phyloP scores from a whole-genome alignment of 345 rosid species.

The Gossypium bickii region DNA sequence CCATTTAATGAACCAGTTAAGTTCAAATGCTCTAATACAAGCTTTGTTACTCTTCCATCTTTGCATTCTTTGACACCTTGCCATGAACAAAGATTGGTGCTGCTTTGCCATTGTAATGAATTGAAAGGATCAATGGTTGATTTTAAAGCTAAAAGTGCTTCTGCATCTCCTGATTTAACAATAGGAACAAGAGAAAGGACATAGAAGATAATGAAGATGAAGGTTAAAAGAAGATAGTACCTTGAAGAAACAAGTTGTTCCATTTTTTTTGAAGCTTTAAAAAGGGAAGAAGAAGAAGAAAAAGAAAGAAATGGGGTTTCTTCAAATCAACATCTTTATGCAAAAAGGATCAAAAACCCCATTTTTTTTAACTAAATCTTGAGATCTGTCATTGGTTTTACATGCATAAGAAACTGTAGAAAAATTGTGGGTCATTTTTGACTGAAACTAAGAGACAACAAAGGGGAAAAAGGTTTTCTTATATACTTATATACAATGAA shows the following conservation, averaged over 20 bases:
- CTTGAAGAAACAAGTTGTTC: slow-evolving; percentile 25
- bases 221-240: slow-evolving; percentile 17
- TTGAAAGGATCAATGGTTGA: slow-evolving; percentile 59
- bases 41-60: slow-evolving; percentile 75
- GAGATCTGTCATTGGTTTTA: slow-evolving; percentile 1
- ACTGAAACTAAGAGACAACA: neutral
- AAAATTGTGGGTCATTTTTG: neutral
- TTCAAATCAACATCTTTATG: slow-evolving; percentile 14
- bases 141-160: slow-evolving; percentile 64
- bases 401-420: slow-evolving; percentile 6
- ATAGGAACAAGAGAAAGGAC: slow-evolving; percentile 31
- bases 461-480: neutral
- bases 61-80: slow-evolving; percentile 66
- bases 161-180: slow-evolving; percentile 57
- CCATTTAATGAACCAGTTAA: slow-evolving; percentile 56
- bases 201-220: slow-evolving; percentile 20
- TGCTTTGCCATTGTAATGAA: slow-evolving; percentile 56
- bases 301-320: neutral
- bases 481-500: neutral
- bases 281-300: too few species aligned
- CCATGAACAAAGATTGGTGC: slow-evolving; percentile 61
- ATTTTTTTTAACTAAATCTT: neutral
- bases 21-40: slow-evolving; percentile 67
- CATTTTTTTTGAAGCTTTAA: slow-evolving; percentile 19
- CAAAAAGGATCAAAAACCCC: neutral